phyloP scores from a whole-genome alignment of 2,329 filamentous ascomycete genomes.

The Mollisia scopiformis region DNA sequence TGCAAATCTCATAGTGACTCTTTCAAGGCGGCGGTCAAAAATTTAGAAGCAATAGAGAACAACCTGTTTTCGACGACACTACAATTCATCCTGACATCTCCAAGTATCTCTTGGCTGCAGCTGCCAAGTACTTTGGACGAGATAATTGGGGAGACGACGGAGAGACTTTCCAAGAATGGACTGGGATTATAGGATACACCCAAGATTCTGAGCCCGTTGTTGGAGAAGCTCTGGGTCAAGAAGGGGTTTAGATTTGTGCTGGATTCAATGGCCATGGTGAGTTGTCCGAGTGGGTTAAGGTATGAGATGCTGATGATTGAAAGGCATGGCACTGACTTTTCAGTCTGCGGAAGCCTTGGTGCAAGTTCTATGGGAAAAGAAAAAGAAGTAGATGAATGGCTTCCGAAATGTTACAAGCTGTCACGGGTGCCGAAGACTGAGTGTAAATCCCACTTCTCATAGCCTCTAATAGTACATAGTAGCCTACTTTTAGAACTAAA shows the following conservation, averaged over 20 bases:
- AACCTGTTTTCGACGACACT: constrained; percentile 33
- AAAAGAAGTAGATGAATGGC: constrained; percentile 23
- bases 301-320: neutral
- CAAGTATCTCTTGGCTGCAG: constrained; percentile 22
- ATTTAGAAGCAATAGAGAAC: constrained; percentile 23
- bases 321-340: constrained; percentile 27
- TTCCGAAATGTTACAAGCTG: constrained; percentile 21
- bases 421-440: neutral
- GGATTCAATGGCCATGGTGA: constrained; percentile 30
- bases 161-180: constrained; percentile 50
- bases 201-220: constrained; percentile 54
- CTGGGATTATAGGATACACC: constrained; percentile 59
- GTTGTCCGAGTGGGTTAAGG: too few relatives aligned
- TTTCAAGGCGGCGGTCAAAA: constrained; percentile 15
- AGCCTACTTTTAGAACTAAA: too few relatives aligned
- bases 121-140: constrained; percentile 34
- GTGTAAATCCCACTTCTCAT: too few relatives aligned
- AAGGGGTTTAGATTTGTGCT: constrained; percentile 34
- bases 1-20: neutral
- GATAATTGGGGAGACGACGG: constrained; percentile 51
- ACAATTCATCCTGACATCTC: constrained; percentile 28
- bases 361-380: constrained; percentile 19
- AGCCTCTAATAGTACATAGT: too few relatives aligned
- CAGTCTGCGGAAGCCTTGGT: constrained; percentile 26
- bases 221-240: constrained; percentile 47